These are phyloP conservation scores for Megacollybia marginata DNA, from an alignment of 768 basidiomycete species.

Conservation along the genomic window DNA sequence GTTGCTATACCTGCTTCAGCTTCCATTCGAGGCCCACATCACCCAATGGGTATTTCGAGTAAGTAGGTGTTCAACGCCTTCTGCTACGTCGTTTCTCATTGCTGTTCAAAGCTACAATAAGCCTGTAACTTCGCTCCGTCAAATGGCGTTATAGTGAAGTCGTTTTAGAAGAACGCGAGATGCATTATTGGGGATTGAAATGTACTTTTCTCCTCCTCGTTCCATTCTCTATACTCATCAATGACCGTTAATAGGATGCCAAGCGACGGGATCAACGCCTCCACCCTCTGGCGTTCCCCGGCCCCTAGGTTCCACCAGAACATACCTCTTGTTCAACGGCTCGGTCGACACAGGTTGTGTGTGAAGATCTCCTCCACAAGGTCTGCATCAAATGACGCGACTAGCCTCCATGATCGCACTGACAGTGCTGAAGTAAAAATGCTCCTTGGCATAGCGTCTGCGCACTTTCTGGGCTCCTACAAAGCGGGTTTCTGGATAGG, in stretches of 20 bases:
- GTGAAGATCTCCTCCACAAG: too few species aligned
- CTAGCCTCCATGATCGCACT: too few species aligned
- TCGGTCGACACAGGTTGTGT: too few species aligned
- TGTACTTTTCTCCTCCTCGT: constrained; percentile 29
- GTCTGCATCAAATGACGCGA: too few species aligned
- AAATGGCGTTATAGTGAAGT: constrained; percentile 76
- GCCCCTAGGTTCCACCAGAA: constrained; percentile 19
- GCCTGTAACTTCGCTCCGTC: constrained; percentile 57
- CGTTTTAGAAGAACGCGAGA: constrained; percentile 61
- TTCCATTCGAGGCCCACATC: too few species aligned
- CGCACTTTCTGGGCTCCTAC: constrained; percentile 51
- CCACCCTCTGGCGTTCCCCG: constrained; percentile 69
- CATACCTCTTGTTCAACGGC: constrained; percentile 1
- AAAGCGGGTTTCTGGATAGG: constrained; percentile 73
- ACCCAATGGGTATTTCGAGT: not conserved
- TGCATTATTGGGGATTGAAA: constrained; percentile 78
- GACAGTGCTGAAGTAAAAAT: too few species aligned
- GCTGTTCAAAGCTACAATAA: constrained; percentile 16
- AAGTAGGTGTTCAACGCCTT: not conserved
- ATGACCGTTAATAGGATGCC: constrained; percentile 56
- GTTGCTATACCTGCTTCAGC: not conserved
- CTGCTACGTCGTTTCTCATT: not conserved
- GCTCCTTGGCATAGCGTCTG: too few species aligned
- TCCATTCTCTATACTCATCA: not conserved
- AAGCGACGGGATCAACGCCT: constrained; percentile 67